Conservation (phyloP, 257 asterid genomes). For the Agastache rugosa region DNA sequence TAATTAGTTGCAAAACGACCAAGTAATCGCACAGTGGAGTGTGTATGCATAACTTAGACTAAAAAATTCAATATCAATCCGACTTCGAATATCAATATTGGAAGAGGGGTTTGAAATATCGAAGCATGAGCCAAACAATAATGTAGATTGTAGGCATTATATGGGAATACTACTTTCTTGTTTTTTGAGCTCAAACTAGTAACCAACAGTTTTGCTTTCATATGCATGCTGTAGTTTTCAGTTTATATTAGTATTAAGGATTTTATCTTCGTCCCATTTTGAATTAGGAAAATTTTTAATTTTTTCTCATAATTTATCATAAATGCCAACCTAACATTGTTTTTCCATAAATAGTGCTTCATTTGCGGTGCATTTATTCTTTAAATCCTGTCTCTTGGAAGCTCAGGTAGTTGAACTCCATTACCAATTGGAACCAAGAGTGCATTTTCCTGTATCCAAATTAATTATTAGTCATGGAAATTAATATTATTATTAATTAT, state of each 20-base stretch:
- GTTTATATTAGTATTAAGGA: neutral
- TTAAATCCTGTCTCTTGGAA: neutral
- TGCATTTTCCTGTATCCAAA: neutral
- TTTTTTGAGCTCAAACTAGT: neutral
- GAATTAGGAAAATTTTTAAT: neutral
- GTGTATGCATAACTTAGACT: no score
- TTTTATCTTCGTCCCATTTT: neutral
- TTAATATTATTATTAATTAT: neutral
- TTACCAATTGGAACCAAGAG: neutral
- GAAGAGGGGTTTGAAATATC: no score
- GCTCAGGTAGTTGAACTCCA: neutral
- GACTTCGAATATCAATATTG: no score
- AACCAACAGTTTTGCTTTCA: neutral
- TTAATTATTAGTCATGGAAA: neutral
- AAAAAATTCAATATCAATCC: no score
- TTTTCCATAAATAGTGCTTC: neutral
- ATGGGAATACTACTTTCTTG: neutral
- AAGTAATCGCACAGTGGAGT: no score
- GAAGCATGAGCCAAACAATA: no score
- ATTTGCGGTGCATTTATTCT: conserved; percentile 17
- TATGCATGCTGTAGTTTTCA: neutral
- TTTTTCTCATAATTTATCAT: conserved; percentile 3
- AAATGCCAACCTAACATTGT: conserved; percentile 18
- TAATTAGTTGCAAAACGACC: no score
- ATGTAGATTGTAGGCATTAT: no score